phyloP scores from a whole-genome alignment of 2,329 filamentous ascomycete species.

The Amphichorda felina region DNA sequence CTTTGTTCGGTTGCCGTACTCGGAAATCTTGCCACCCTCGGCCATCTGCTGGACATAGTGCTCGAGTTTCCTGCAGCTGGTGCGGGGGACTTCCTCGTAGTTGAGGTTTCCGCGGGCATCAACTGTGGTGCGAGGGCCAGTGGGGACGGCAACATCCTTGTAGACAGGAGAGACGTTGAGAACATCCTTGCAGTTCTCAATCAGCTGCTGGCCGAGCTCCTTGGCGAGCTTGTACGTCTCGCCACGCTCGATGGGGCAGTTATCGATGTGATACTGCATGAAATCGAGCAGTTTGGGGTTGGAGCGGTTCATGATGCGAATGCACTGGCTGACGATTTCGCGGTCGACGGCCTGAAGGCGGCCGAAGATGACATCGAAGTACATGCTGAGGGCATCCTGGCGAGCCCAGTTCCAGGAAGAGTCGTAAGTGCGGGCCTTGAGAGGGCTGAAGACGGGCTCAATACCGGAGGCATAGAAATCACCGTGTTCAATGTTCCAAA shows the following conservation, averaged over 20 bases:
- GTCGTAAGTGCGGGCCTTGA: constrained; percentile 94
- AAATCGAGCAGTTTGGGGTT: constrained; percentile 94
- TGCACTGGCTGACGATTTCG: constrained; percentile 97
- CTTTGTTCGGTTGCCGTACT: constrained; percentile 97
- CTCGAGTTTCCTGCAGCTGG: constrained; percentile 90
- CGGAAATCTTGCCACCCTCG: constrained; percentile 93
- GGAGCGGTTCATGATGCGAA: constrained; percentile 97
- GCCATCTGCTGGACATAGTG: constrained; percentile 99
- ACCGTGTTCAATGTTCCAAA: constrained; percentile 92
- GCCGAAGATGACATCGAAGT: constrained; percentile 97
- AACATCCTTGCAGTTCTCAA: constrained; percentile 95
- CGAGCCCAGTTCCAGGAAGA: constrained; percentile 99
- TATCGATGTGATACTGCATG: constrained; percentile 99
- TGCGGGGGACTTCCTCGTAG: constrained; percentile 76
- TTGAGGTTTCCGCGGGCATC: constrained; percentile 86
- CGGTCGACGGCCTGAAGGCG: constrained; percentile 86
- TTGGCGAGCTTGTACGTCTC: constrained; percentile 98
- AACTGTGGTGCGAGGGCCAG: constrained; percentile 83
- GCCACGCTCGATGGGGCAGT: constrained; percentile 90
- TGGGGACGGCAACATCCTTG: constrained; percentile 91
- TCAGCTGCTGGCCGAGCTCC: constrained; percentile 81
- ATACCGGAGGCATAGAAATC: constrained; percentile 94
- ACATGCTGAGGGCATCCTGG: constrained; percentile 96
- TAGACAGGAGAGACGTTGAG: constrained; percentile 75
- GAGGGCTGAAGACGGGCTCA: constrained; percentile 80